Evolutionary conservation across 306 rosid species (phyloP), one percentile per base, ranked within the genome.

Genomic region (Nissolia schottii): DNA sequence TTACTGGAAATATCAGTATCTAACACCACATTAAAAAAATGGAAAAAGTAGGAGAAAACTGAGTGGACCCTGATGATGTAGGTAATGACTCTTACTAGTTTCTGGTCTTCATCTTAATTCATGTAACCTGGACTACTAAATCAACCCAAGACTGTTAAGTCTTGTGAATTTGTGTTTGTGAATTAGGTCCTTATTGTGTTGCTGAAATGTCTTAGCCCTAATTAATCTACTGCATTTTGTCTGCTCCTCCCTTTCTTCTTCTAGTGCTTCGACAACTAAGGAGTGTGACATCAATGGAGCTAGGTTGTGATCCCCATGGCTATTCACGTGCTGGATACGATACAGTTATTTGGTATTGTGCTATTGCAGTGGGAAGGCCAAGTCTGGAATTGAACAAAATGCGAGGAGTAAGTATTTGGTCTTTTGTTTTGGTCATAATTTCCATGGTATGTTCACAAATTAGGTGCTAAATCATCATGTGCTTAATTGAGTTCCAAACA

Each of bases 271-370:
- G 76, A 4, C 96, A 87, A 75, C 83, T 91, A 71, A 89, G 94
- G 81, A 86, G 96, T 66, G 69, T 40, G 54, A 87, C 92, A 43
- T 94, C 98, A 38, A 83, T 89, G 96, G 90, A 85, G 85, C 81
- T 91, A 80, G 96, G 98, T 48, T 94, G 98, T 70, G 96, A 94
- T 82, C 85, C 97, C 37, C 88, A 11, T 18, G 97, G 97, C 60
- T 91, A 86, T 80, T 94, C 97, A 53, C 95, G 94, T 79, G 97
- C 97, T 67, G 97, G 97, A 83, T 84, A 68, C 13, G 90, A 86
- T 72, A 82, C 90, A 4, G 20, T 60, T 13, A 86, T 89, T 55
- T 94, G 98, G 98, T 94, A 94, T 82, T 94, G 98, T 79, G 97
- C 92, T 60, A 67, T 91, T 67, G 66, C 90, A 67, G 94, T 90